These are phyloP conservation scores for Austroboletus novae-zelandiae DNA, from an alignment of 1,284 basidiomycete species.

Conservation along the genomic window DNA sequence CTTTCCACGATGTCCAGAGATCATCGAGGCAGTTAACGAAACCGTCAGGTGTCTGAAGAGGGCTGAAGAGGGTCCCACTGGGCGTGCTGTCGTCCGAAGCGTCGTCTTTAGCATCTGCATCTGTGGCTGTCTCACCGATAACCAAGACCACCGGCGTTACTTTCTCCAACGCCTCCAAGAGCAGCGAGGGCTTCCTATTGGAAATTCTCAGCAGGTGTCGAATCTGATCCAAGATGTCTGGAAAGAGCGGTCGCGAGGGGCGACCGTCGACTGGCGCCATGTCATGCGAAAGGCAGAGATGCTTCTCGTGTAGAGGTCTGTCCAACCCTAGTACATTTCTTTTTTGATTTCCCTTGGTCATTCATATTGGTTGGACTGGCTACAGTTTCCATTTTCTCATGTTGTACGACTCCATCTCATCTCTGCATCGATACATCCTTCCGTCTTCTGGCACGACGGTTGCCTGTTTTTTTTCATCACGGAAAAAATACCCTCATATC, in stretches of 20 bases:
- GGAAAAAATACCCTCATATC: constrained; percentile 20
- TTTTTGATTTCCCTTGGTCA: constrained; percentile 1
- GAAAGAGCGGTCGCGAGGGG: constrained; percentile 33
- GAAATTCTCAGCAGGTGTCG: constrained; percentile 60
- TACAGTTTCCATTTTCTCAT: not conserved
- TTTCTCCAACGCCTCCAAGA: constrained; percentile 48
- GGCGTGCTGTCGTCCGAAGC: constrained; percentile 64
- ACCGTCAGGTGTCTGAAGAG: constrained; percentile 50
- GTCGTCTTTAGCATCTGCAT: constrained; percentile 77
- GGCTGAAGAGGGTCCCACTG: constrained; percentile 42
- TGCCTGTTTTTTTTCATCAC: constrained; percentile 17
- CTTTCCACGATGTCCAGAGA: constrained; percentile 59
- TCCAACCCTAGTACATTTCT: not conserved
- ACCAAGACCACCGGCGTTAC: constrained; percentile 41
- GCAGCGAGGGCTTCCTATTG: constrained; percentile 51
- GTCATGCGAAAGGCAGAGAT: constrained; percentile 50
- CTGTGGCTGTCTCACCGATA: constrained; percentile 64
- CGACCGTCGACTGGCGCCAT: constrained; percentile 58
- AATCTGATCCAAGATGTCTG: constrained; percentile 62
- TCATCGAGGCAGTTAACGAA: constrained; percentile 51
- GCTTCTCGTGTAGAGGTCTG: constrained; percentile 57
- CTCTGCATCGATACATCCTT: constrained; percentile 13
- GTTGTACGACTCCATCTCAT: constrained; percentile 13
- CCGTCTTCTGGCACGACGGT: constrained; percentile 24
- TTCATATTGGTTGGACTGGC: not conserved